Evolutionary conservation across 768 basidiomycete species (phyloP), one percentile per base, ranked within the genome.

Genomic region (Pisolithus tinctorius): DNA sequence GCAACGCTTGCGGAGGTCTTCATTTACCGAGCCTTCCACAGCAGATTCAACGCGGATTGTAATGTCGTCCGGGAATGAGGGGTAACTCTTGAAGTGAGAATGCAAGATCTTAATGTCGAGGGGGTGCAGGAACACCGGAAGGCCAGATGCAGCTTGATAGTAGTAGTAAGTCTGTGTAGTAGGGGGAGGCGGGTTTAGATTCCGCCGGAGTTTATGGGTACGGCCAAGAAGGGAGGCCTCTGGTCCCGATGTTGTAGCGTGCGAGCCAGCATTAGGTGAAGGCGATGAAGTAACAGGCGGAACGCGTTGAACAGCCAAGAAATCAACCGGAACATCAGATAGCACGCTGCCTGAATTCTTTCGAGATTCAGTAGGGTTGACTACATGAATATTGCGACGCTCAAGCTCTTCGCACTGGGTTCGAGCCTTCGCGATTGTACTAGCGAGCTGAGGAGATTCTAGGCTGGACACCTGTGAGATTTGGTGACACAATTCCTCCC

Each of bases 61-160:
- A 57, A 99, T 87, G 14, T 75, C 75, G 60, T 90, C 83, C 0
- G 95, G 95, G 70, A 97, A 93, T 1, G 84, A 77, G 1, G 84
- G 70, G 60, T 97, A 97, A 55, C 75, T 76, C 61, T 77, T 76
- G 68, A 84, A 97, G 64, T 94, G 86, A 11, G 90, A 79, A 40
- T 93, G 74, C 25, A 99, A 76, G 54, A 96, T 92, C 69, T 84
- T 87, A 69, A 96, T 97, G 65, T 99, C 95, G 29, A 99, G 78
- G 3, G 95, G 95, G 61, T 96, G 93, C 10, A 99, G 81, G 74
- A 89, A 99, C 58, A 96, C 77, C 9, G 92, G 88, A 51, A 88
- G 75, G 11, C 96, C 96, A 1, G 90, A 88, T 0, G 91, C 83
- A 16, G 93, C 88, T 66, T 98, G 96, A 66, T 98, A 99, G 69